Conservation (phyloP, 2,329 filamentous ascomycete genomes). For the Bipolaris victoriae region DNA sequence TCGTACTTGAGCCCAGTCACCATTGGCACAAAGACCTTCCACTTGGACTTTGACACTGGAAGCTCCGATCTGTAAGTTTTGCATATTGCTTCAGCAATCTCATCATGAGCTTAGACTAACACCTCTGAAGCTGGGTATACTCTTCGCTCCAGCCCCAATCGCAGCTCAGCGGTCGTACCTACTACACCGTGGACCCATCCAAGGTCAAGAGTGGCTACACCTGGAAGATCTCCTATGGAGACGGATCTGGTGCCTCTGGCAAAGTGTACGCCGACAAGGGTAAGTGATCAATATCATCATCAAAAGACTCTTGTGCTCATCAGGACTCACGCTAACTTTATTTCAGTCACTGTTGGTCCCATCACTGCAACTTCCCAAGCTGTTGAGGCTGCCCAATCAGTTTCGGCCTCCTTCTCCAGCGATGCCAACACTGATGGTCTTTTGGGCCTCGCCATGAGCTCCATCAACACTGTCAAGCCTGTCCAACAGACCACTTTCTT, state of each 20-base stretch:
- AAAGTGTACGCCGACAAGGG: constrained; percentile 68
- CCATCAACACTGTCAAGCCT: constrained; percentile 64
- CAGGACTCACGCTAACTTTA: not conserved
- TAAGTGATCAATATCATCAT: not conserved
- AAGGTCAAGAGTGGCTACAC: constrained; percentile 56
- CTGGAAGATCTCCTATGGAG: constrained; percentile 70
- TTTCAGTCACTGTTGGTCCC: constrained; percentile 62
- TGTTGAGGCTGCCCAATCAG: constrained; percentile 67
- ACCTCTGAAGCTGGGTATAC: constrained; percentile 64
- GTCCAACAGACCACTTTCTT: constrained; percentile 63
- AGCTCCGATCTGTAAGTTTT: constrained; percentile 62
- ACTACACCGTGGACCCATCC: constrained; percentile 62
- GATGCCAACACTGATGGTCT: constrained; percentile 65
- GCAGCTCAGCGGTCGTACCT: constrained; percentile 60
- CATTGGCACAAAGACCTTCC: constrained; percentile 67
- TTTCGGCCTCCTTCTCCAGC: constrained; percentile 60
- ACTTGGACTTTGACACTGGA: constrained; percentile 74
- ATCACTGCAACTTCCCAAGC: constrained; percentile 67
- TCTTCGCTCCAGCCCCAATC: constrained; percentile 61
- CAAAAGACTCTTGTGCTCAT: not conserved
- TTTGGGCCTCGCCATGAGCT: constrained; percentile 65
- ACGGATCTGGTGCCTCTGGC: constrained; percentile 67
- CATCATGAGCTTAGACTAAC: not conserved
- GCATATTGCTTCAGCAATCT: not conserved
- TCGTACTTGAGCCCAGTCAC: constrained; percentile 58